Percentiles rank a stretch among this genome's conserved stretches.
These are phyloP conservation scores for Ambrosiella beaveri DNA, from an alignment of 2,329 filamentous ascomycete genomes.

Conservation along the genomic window DNA sequence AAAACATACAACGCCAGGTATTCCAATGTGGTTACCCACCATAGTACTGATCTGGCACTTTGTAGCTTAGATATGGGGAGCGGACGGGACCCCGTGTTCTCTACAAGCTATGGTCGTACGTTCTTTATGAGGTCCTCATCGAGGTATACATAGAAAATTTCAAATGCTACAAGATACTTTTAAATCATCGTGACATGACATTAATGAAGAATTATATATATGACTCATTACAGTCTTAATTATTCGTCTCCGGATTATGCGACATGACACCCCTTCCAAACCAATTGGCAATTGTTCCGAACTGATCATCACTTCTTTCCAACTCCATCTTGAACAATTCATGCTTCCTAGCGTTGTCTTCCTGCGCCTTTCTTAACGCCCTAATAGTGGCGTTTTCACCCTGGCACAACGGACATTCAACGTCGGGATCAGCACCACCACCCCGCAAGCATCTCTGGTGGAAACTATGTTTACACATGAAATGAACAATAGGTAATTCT, in stretches of 20 bases:
- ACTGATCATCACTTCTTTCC: constrained; percentile 60
- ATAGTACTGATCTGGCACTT: no score
- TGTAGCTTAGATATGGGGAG: no score
- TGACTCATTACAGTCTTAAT: not conserved
- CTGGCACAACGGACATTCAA: constrained; percentile 76
- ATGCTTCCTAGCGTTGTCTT: constrained; percentile 71
- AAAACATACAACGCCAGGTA: no score
- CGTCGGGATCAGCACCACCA: constrained; percentile 33
- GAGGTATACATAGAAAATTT: no score
- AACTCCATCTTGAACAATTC: constrained; percentile 77
- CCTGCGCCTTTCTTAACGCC: constrained; percentile 70
- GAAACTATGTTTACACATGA: constrained; percentile 93
- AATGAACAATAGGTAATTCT: constrained; percentile 83
- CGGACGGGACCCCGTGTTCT: no score
- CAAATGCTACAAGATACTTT: no score
- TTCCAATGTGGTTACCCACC: no score
- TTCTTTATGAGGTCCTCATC: no score
- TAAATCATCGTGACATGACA: no score
- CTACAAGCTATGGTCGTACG: no score
- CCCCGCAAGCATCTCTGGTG: constrained; percentile 67
- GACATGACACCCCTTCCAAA: constrained; percentile 84
- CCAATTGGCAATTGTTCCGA: constrained; percentile 85
- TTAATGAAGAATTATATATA: no score
- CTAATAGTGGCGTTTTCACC: constrained; percentile 73
- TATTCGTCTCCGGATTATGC: constrained; percentile 15